phyloP scores from a whole-genome alignment of 2,329 filamentous ascomycete species.

The Aureobasidium sp. region DNA sequence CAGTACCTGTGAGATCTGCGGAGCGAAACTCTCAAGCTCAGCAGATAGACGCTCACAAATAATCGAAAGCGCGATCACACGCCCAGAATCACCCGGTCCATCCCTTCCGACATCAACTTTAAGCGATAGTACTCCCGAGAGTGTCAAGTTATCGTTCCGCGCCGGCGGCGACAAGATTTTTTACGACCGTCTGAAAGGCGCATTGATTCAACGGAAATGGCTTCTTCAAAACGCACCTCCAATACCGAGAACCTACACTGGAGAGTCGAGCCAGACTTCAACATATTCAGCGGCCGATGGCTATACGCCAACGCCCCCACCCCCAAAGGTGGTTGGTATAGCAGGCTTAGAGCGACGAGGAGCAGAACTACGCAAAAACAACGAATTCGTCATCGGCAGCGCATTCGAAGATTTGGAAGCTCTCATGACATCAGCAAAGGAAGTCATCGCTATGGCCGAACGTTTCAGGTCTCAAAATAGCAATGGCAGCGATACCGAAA shows the following conservation, averaged over 20 bases:
- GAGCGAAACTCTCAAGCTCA: slow-evolving; percentile 60
- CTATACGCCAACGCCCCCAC: slow-evolving; percentile 17
- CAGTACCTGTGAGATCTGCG: slow-evolving; percentile 82
- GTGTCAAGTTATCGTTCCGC: slow-evolving; percentile 87
- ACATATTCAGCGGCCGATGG: slow-evolving; percentile 26
- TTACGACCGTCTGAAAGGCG: slow-evolving; percentile 77
- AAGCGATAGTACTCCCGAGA: slow-evolving; percentile 56
- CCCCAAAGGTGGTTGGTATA: slow-evolving; percentile 69
- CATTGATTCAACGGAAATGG: slow-evolving; percentile 92
- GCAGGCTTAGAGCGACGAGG: slow-evolving; percentile 84
- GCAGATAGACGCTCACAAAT: slow-evolving; percentile 37
- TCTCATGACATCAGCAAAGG: slow-evolving; percentile 94
- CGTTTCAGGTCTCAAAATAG: slow-evolving; percentile 65
- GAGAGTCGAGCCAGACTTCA: slow-evolving; percentile 21
- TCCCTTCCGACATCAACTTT: slow-evolving; percentile 42
- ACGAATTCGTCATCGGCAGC: slow-evolving; percentile 83
- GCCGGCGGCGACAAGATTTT: slow-evolving; percentile 85
- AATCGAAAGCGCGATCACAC: slow-evolving; percentile 29
- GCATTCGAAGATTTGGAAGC: slow-evolving; percentile 96
- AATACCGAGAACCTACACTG: slow-evolving; percentile 50
- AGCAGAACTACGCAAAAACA: slow-evolving; percentile 79
- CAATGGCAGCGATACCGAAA: slow-evolving; percentile 48
- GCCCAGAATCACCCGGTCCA: slow-evolving; percentile 74
- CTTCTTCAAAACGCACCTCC: slow-evolving; percentile 83
- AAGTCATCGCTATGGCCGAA: slow-evolving; percentile 89